Evolutionary conservation across 345 rosid species (phyloP), one percentile per base, ranked within the genome.

Genomic region (Lepidium didymum): DNA sequence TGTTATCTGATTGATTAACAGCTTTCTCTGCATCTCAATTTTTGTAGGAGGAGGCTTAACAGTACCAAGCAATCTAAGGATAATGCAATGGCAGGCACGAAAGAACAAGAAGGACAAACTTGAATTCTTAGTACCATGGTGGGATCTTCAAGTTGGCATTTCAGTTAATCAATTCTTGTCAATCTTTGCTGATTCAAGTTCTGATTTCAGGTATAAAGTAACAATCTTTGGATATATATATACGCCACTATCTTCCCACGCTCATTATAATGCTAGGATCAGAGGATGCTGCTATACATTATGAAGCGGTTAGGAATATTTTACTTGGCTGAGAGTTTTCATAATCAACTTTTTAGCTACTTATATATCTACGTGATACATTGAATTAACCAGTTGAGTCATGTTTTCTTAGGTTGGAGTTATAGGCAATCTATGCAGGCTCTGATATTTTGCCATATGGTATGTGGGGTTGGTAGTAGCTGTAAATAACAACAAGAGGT

Each of bases 11-110:
- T 46, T 27, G 21, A 49, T 47, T 47, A 19, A n/a, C n/a, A n/a
- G n/a, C n/a, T n/a, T n/a, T n/a, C n/a, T n/a, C n/a, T n/a, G n/a
- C n/a, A n/a, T n/a, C n/a, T n/a, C n/a, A n/a, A n/a, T n/a, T n/a
- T n/a, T 11, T 80, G 19, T 70, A 94, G 99, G 97, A 81, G 99
- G 99, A 50, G 99, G 99, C n/a, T 69, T 94, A 78, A 89, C 99
- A 55, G 96, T 87, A 64, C 91, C 96, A 29, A 85, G 96, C 78
- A 94, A 94, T 56, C 61, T 94, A 62, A 84, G 96, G 83, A 82
- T 94, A 71, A 75, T 94, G 65, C 97, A 94, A 53, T 85, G 97
- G 96, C 99, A 94, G 68, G 96, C 84, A 41, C 82, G 87, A 56
- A 89, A 80, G 81, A 90, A 80, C 77, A 94, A 89, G 85, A 92